Conservation (phyloP, 139 green algal species). For the Chlorella sp. region DNA sequence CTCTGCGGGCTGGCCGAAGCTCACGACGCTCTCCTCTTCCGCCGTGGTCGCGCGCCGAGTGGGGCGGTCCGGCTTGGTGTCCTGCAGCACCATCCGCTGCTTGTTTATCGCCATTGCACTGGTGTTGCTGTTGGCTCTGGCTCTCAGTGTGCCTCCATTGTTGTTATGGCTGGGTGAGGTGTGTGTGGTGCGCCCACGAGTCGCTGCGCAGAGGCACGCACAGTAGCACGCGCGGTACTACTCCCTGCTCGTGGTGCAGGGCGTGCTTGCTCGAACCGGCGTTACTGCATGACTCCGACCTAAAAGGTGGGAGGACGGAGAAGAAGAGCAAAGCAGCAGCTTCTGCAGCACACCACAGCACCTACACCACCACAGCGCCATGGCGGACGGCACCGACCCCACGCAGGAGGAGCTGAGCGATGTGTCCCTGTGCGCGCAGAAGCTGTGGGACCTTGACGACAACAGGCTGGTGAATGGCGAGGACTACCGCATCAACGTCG, state of each 20-base stretch:
- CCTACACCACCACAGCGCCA: no score
- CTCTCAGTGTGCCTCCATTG: neutral
- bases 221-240: no score
- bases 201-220: no score
- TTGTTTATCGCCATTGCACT: constrained; percentile 8
- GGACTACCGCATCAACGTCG: constrained; percentile 36
- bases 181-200: no score
- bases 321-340: no score
- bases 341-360: no score
- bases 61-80: neutral
- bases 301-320: no score
- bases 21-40: neutral
- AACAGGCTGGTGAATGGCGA: constrained; percentile 20
- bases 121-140: neutral
- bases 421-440: neutral
- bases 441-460: constrained; percentile 26
- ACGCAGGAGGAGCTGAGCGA: constrained; percentile 6
- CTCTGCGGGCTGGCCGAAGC: neutral
- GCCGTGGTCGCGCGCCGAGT: neutral
- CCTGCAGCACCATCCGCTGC: neutral
- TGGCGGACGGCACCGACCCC: constrained; percentile 1
- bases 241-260: no score
- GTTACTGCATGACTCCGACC: no score
- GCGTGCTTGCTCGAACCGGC: no score
- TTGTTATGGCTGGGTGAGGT: neutral